Evolutionary conservation across 371 early-diverging fungal genomes (phyloP).

Genomic region (Mucor lusitanicus): DNA sequence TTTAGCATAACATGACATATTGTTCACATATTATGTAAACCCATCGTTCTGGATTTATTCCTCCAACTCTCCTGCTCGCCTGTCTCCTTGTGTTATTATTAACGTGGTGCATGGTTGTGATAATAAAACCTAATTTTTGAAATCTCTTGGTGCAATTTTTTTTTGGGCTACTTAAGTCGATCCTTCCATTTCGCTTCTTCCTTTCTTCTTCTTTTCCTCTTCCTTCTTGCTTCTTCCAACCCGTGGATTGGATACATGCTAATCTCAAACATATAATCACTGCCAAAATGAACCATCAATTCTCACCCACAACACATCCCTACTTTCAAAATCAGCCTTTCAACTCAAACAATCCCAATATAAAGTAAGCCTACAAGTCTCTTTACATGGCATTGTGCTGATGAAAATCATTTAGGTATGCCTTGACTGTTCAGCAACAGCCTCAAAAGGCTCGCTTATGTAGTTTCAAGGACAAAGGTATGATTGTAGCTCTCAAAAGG

Average conservation of each 20-base stretch:
- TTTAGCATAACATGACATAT: slow-evolving; percentile 1
- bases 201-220: slow-evolving; percentile 3
- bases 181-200: not conserved
- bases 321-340: not conserved
- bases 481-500: not conserved
- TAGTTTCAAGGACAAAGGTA: slow-evolving; percentile 60
- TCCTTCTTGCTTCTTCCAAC: not conserved
- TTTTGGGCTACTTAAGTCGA: not conserved
- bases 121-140: not conserved
- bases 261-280: not conserved
- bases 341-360: not conserved
- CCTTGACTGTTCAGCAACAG: slow-evolving; percentile 49
- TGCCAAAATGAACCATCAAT: slow-evolving; percentile 1
- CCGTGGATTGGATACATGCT: not conserved
- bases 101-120: not conserved
- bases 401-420: slow-evolving; percentile 16
- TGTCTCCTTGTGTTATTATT: not conserved
- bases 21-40: not conserved
- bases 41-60: slow-evolving; percentile 3
- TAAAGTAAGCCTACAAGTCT: not conserved
- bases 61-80: not conserved
- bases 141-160: not conserved
- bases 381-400: not conserved
- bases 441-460: slow-evolving; percentile 57
- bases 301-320: not conserved